Conservation (phyloP, 768 basidiomycete species). For the Leccinellum albellum region DNA sequence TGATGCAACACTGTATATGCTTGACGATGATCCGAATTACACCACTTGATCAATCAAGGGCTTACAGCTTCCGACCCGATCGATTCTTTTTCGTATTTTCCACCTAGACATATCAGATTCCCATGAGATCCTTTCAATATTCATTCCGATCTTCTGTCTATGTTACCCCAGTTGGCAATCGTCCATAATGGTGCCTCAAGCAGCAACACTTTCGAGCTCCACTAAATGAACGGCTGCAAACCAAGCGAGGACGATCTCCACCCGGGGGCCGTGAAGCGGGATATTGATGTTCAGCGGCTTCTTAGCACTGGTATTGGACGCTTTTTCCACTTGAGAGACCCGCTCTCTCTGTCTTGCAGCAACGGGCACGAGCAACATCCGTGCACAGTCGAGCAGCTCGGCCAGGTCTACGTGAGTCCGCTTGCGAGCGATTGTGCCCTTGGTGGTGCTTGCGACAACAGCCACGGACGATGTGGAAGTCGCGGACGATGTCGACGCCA, state of each 20-base stretch:
- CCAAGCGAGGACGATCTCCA: constrained; percentile 85
- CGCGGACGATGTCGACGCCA: constrained; percentile 23
- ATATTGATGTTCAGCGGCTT: constrained; percentile 71
- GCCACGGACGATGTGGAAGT: not conserved
- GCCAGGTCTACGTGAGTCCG: constrained; percentile 37
- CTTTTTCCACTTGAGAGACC: constrained; percentile 52
- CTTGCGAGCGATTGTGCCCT: not conserved
- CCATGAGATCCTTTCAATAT: constrained; percentile 9
- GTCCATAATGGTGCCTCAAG: constrained; percentile 6
- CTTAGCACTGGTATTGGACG: constrained; percentile 38
- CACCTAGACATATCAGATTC: constrained; percentile 11
- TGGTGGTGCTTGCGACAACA: not conserved
- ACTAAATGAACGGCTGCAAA: constrained; percentile 75
- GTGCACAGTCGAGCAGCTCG: constrained; percentile 60
- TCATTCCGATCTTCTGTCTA: not conserved
- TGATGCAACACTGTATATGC: not conserved
- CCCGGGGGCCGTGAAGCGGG: constrained; percentile 80
- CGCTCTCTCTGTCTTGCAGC: constrained; percentile 58
- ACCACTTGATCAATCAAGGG: not conserved
- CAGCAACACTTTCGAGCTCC: constrained; percentile 52
- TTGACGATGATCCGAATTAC: not conserved
- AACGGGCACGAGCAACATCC: constrained; percentile 73
- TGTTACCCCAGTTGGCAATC: not conserved
- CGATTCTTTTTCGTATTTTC: not conserved
- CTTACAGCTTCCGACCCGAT: not conserved